Conservation (phyloP, 2,329 filamentous ascomycete genomes). For the Metarhizium sp. region DNA sequence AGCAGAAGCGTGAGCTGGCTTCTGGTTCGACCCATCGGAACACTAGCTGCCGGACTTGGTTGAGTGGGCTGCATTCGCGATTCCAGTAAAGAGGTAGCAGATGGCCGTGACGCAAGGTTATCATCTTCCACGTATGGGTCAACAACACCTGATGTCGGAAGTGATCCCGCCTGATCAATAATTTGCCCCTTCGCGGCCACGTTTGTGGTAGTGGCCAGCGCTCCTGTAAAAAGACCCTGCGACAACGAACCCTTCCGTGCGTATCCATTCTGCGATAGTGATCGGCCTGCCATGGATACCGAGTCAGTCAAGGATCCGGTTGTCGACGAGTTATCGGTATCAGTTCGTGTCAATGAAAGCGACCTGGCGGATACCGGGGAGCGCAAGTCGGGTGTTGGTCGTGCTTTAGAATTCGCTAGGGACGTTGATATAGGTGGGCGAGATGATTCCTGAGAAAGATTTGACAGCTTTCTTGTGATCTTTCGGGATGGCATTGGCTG, state of each 20-base stretch:
- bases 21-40: conserved; percentile 48
- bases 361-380: conserved; percentile 4
- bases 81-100: conserved; percentile 19
- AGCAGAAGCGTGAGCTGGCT: conserved; percentile 51
- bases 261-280: conserved; percentile 22
- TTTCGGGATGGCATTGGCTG: conserved; percentile 23
- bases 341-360: conserved; percentile 1
- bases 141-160: conserved; percentile 17
- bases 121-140: conserved; percentile 14
- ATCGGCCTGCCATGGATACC: conserved; percentile 20
- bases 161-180: conserved; percentile 27
- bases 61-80: conserved; percentile 39
- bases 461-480: conserved; percentile 9
- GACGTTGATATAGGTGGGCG: conserved; percentile 1
- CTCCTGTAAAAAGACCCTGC: conserved; percentile 22
- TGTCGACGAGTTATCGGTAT: conserved; percentile 4
- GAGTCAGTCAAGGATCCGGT: conserved; percentile 5
- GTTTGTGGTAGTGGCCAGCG: conserved; percentile 30
- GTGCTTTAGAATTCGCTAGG: neutral
- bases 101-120: conserved; percentile 13
- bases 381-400: conserved; percentile 1
- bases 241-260: conserved; percentile 10
- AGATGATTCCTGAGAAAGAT: conserved; percentile 1
- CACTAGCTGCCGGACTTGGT: conserved; percentile 32
- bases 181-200: conserved; percentile 34